These are phyloP conservation scores for Corynespora cassiicola DNA, from an alignment of 2,329 filamentous ascomycete species.

Conservation along the genomic window DNA sequence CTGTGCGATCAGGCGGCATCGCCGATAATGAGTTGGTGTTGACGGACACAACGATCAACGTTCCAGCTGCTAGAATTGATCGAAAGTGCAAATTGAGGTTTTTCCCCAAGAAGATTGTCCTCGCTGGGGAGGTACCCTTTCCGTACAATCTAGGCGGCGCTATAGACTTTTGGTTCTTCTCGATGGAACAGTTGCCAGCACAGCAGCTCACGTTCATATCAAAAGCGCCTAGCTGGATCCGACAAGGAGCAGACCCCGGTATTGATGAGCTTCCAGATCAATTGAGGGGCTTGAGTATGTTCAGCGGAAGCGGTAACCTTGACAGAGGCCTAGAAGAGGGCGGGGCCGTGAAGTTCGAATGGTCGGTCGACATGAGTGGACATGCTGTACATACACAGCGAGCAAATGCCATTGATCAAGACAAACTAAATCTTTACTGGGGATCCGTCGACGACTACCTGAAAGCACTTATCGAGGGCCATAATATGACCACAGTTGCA, in stretches of 20 bases:
- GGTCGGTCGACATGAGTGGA: slow-evolving; percentile 70
- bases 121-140: slow-evolving; percentile 52
- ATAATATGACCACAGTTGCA: slow-evolving; percentile 54
- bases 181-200: too few relatives aligned
- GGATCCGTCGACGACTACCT: slow-evolving; percentile 78
- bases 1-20: slow-evolving; percentile 26
- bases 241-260: slow-evolving; percentile 60
- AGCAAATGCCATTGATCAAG: slow-evolving; percentile 63
- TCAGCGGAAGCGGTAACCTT: slow-evolving; percentile 79
- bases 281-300: slow-evolving; percentile 70
- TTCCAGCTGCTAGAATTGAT: slow-evolving; percentile 53
- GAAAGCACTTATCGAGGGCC: slow-evolving; percentile 59
- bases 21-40: slow-evolving; percentile 67
- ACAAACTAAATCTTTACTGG: slow-evolving; percentile 62
- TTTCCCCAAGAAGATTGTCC: slow-evolving; percentile 51
- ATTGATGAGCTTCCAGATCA: slow-evolving; percentile 12
- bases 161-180: slow-evolving; percentile 72
- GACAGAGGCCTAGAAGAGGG: slow-evolving; percentile 78
- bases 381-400: slow-evolving; percentile 75
- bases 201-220: slow-evolving; percentile 20
- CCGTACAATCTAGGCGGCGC: slow-evolving; percentile 72
- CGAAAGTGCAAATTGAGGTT: slow-evolving; percentile 67
- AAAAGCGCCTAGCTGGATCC: slow-evolving; percentile 21
- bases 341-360: slow-evolving; percentile 68
- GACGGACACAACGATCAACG: slow-evolving; percentile 52